Conservation (phyloP, 345 rosid genomes). For the Moricandia moricandioides region DNA sequence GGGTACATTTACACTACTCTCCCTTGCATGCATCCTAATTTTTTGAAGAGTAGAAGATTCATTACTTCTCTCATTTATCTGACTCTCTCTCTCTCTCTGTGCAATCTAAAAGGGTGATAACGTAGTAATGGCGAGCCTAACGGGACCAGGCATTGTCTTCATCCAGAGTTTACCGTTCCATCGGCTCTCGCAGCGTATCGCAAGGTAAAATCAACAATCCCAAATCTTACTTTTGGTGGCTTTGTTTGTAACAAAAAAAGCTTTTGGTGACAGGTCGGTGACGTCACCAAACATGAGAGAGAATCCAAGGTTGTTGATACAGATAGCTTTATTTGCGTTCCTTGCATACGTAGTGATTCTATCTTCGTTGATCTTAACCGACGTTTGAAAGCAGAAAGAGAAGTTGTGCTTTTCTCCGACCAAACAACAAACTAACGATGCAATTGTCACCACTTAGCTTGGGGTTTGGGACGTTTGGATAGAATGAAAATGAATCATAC, state of each 20-base stretch:
- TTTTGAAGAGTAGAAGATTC: neutral
- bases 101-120: constrained; percentile 70
- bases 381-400: constrained; percentile 46
- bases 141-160: constrained; percentile 97
- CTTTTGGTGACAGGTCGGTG: constrained; percentile 65
- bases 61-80: neutral
- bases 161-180: constrained; percentile 93
- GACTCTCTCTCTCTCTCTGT: neutral
- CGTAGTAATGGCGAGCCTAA: constrained; percentile 69
- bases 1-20: constrained; percentile 48
- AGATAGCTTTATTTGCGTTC: constrained; percentile 80
- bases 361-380: constrained; percentile 90
- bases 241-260: neutral
- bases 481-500: neutral
- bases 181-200: constrained; percentile 82
- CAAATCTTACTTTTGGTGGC: neutral
- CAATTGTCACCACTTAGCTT: constrained; percentile 3
- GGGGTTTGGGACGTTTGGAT: constrained; percentile 13
- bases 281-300: constrained; percentile 98
- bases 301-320: constrained; percentile 80
- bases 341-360: constrained; percentile 92
- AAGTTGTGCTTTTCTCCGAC: neutral
- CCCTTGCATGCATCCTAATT: neutral
- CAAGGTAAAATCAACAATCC: constrained; percentile 50
- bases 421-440: constrained; percentile 4